Percentiles rank a stretch among this genome's conserved stretches.
phyloP scores from a whole-genome alignment of 2,329 filamentous ascomycete genomes.

The Byssochlamys sp. region DNA sequence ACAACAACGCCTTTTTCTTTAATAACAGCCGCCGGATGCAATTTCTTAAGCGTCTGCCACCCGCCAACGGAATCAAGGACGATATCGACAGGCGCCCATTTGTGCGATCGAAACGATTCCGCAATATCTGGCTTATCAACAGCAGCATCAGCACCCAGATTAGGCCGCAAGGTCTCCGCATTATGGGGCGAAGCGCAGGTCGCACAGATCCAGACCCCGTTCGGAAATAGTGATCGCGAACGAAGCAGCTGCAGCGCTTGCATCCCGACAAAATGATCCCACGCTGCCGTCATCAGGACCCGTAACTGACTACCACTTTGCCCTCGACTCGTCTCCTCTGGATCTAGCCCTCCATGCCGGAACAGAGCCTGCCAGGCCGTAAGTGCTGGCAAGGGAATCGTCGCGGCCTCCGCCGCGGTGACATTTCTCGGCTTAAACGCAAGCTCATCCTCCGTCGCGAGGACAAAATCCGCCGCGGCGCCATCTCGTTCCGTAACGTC shows the following conservation, averaged over 20 bases:
- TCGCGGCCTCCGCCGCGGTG: constrained; percentile 23
- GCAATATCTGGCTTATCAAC: constrained; percentile 25
- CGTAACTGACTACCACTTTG: constrained; percentile 15
- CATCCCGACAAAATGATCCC: constrained; percentile 27
- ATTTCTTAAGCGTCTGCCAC: constrained; percentile 22
- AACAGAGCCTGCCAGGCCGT: constrained; percentile 37
- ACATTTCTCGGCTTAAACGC: constrained; percentile 30
- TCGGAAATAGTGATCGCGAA: constrained; percentile 22
- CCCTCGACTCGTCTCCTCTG: constrained; percentile 7
- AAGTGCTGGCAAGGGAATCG: constrained; percentile 29
- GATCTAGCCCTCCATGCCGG: constrained; percentile 24
- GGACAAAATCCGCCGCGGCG: constrained; percentile 32
- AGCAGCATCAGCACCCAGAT: constrained; percentile 25
- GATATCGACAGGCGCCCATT: constrained; percentile 30
- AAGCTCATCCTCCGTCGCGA: constrained; percentile 31
- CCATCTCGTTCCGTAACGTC: constrained; percentile 27
- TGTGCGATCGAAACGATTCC: constrained; percentile 19
- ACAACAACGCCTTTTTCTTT: constrained; percentile 25
- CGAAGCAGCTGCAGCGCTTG: constrained; percentile 30
- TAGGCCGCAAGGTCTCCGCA: constrained; percentile 17
- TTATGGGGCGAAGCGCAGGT: constrained; percentile 19
- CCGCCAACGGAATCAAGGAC: constrained; percentile 32
- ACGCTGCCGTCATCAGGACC: constrained; percentile 30
- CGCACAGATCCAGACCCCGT: constrained; percentile 28
- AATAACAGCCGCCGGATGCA: constrained; percentile 23